These are phyloP conservation scores for Hibiscus trionum DNA, from an alignment of 345 rosid species.

Conservation along the genomic window DNA sequence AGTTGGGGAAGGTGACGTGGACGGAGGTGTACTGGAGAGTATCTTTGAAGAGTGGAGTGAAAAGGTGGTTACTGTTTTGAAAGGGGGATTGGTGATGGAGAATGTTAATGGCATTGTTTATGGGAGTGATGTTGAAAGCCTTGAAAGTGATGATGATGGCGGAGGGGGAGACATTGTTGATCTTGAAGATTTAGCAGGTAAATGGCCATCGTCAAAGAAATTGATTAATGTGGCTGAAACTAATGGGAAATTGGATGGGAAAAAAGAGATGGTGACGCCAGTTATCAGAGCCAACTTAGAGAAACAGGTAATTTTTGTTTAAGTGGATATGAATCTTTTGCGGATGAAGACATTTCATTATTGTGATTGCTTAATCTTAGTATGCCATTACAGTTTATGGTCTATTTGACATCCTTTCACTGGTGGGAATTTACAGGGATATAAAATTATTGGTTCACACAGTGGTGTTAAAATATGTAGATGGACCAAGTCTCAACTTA, in stretches of 20 bases:
- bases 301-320: constrained; percentile 54
- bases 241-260: constrained; percentile 52
- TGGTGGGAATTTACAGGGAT: constrained; percentile 58
- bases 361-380: not conserved
- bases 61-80: constrained; percentile 44
- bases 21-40: constrained; percentile 50
- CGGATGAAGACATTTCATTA: not conserved
- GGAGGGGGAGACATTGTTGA: constrained; percentile 48
- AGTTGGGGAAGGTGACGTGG: constrained; percentile 70
- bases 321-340: not conserved
- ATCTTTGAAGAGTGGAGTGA: constrained; percentile 62
- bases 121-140: constrained; percentile 35
- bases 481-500: constrained; percentile 99
- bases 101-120: constrained; percentile 20
- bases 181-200: constrained; percentile 94
- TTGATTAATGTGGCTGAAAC: constrained; percentile 28
- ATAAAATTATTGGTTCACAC: constrained; percentile 94
- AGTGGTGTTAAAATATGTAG: constrained; percentile 95
- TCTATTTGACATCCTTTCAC: constrained; percentile 1
- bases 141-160: constrained; percentile 28
- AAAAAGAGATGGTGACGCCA: constrained; percentile 90
- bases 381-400: not conserved
- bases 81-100: constrained; percentile 32
- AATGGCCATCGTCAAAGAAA: constrained; percentile 56
- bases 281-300: constrained; percentile 86